Conservation (phyloP, 2,329 filamentous ascomycete genomes). For the Chaetomium sp. region DNA sequence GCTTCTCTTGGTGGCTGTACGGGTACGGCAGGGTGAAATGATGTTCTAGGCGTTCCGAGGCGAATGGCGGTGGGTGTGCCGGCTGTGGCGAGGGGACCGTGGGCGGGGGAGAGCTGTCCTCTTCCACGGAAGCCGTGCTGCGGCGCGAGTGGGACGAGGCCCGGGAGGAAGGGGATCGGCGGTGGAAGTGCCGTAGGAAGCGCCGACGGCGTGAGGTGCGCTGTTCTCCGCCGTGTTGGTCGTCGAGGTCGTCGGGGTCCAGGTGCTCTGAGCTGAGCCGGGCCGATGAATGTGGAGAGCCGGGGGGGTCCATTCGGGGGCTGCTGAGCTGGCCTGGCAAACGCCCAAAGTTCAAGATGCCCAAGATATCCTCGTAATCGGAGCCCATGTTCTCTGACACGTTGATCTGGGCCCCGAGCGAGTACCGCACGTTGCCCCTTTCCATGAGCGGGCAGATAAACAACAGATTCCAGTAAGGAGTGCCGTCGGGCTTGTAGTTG, state of each 20-base stretch:
- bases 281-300: neutral
- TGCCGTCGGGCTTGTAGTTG: constrained; percentile 43
- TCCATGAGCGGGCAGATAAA: constrained; percentile 48
- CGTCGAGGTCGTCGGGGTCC: neutral
- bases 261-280: neutral
- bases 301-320: neutral
- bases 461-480: constrained; percentile 51
- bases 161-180: constrained; percentile 2
- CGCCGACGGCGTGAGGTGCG: constrained; percentile 11
- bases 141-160: neutral
- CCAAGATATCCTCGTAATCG: constrained; percentile 42
- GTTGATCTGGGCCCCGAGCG: constrained; percentile 52
- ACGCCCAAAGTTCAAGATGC: constrained; percentile 38
- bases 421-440: constrained; percentile 43
- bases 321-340: constrained; percentile 27
- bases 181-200: constrained; percentile 15
- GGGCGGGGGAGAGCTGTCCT: neutral
- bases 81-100: neutral
- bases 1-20: constrained; percentile 1
- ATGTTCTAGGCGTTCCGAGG: constrained; percentile 4
- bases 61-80: constrained; percentile 7
- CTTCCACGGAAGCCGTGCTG: constrained; percentile 1
- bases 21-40: neutral
- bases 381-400: constrained; percentile 48
- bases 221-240: neutral